Evolutionary conservation across 169 alveolate genomes (phyloP).

Genomic region (Neospora caninum): DNA sequence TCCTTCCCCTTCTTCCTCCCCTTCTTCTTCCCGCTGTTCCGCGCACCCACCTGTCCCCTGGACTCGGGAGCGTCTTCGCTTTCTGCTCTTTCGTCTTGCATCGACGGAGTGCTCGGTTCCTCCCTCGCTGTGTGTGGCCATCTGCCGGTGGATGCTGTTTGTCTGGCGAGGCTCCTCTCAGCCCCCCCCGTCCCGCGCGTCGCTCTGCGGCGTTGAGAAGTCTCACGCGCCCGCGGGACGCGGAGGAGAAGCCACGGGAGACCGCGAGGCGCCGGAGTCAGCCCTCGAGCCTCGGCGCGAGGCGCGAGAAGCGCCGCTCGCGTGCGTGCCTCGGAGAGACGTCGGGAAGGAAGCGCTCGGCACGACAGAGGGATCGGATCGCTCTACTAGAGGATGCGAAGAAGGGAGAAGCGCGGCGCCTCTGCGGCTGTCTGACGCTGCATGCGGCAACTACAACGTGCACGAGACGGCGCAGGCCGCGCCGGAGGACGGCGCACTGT

Average conservation of each 20-base stretch:
- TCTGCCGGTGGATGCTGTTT: conserved; percentile 7
- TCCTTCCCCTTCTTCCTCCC: background rate
- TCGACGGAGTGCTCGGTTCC: background rate
- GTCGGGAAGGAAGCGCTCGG: too few species aligned
- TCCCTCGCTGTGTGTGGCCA: background rate
- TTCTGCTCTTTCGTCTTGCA: background rate
- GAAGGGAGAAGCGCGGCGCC: too few species aligned
- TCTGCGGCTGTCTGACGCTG: too few species aligned
- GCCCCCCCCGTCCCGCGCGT: background rate
- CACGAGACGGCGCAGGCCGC: background rate
- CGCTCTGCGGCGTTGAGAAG: too few species aligned
- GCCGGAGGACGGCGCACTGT: background rate
- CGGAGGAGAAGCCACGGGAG: too few species aligned
- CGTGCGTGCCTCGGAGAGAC: too few species aligned
- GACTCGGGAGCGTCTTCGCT: background rate
- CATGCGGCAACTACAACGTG: background rate
- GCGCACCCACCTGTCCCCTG: background rate
- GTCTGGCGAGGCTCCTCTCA: background rate
- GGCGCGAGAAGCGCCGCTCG: too few species aligned
- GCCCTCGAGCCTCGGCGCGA: too few species aligned
- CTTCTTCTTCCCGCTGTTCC: background rate
- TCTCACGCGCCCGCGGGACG: too few species aligned
- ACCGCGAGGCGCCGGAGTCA: too few species aligned
- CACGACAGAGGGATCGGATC: too few species aligned
- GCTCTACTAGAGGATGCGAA: too few species aligned